Evolutionary conservation across 2,329 filamentous ascomycete species (phyloP), one percentile per base, ranked within the genome.

Genomic region (Dryadomyces quercus-mongolicae): DNA sequence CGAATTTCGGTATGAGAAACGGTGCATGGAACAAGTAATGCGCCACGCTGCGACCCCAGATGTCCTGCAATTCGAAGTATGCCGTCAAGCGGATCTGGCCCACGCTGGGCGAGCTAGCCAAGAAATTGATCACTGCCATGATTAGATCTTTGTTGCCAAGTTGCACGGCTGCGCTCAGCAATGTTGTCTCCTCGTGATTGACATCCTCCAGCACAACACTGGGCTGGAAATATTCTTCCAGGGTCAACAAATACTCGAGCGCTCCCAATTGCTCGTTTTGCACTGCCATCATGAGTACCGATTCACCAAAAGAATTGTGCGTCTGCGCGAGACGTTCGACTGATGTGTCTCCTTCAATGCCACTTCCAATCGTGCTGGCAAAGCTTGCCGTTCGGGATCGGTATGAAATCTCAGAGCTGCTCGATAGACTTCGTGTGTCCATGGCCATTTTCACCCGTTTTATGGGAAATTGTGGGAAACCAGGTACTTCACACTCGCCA

Each of bases 21-120:
- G 93, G 93, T 9, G 88, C 85, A 64, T 95, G 87, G 71, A 98
- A 98, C 16, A 98, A 76, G 67, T 98, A 98, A 68, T 98, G 93
- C n/a, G 86, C 93, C 52, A 88, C 80, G 58, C 90, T 95, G 61
- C 93, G 84, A 21, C 92, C 93, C 73, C 90, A 85, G 42, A 79
- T 81, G 64, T 98, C 93, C 62, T 92, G 85, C 57, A 79, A 74
- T 4, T 80, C 74, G 49, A 97, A 70, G 64, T 98, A 97, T 7
- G 74, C 70, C 46, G 72, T 67, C 34, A 94, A 68, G 50, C 78
- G 73, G 16, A 74, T 69, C 52, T 81, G 72, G 18, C 75, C 40
- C 73, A 74, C 53, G 72, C 74, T 53, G 74, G 56, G 34, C 15
- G 63, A 57, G 2, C 58, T 72, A 59, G 83, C 75, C 31, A 95